Percentiles rank a stretch among this genome's conserved stretches.
These are phyloP conservation scores for Schizosaccharomyces cryophilus DNA, from an alignment of 805 yeast species.

Conservation along the genomic window DNA sequence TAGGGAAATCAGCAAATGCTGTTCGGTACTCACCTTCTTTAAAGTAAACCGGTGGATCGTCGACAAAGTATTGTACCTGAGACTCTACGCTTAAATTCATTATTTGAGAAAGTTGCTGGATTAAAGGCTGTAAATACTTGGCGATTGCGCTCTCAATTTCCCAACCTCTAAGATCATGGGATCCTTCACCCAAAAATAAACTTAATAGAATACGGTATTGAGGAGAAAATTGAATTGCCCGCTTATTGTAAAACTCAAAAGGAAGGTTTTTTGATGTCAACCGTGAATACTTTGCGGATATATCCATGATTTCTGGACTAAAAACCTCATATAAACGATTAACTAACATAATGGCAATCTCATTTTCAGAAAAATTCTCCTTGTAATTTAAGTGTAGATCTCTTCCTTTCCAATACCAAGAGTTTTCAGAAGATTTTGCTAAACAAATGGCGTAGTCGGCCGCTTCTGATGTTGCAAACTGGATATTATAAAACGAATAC, in stretches of 20 bases:
- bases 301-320: neutral
- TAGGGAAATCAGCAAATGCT: neutral
- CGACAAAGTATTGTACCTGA: constrained; percentile 48
- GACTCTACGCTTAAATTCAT: constrained; percentile 57
- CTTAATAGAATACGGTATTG: neutral
- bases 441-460: neutral
- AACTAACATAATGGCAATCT: neutral
- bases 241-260: neutral
- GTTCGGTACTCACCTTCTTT: neutral
- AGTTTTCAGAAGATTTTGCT: neutral
- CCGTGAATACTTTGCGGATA: neutral
- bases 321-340: neutral
- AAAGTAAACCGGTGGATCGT: constrained; percentile 1
- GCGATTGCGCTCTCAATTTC: constrained; percentile 33
- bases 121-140: constrained; percentile 29
- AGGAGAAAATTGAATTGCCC: neutral
- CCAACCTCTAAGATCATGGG: constrained; percentile 46
- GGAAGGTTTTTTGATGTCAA: neutral
- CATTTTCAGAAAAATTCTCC: too few relatives aligned
- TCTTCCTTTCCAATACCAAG: neutral
- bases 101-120: constrained; percentile 26
- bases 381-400: too few relatives aligned
- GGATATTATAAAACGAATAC: neutral
- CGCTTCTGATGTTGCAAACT: neutral
- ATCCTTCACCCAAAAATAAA: constrained; percentile 36